These are phyloP conservation scores for Torulaspora delbrueckii DNA, from an alignment of 805 yeast genomes.

Conservation along the genomic window DNA sequence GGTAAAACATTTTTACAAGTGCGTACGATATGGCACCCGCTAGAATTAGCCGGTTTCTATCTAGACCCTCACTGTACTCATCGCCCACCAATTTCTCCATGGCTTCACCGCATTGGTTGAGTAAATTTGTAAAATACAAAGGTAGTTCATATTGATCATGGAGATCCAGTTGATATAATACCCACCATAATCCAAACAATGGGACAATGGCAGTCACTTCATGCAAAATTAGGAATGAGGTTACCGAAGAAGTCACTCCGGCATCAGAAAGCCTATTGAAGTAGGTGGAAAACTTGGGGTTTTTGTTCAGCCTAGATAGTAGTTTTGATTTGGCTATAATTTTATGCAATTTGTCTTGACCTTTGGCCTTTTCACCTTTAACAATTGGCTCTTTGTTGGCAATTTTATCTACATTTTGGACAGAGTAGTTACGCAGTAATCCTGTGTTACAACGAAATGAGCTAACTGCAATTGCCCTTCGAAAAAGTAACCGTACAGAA, in stretches of 20 bases:
- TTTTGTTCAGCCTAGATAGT: slow-evolving; percentile 24
- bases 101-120: slow-evolving; percentile 53
- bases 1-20: slow-evolving; percentile 50
- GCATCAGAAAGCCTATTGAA: slow-evolving; percentile 29
- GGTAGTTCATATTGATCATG: slow-evolving; percentile 23
- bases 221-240: slow-evolving; percentile 63
- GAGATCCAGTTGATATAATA: slow-evolving; percentile 51
- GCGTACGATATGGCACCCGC: slow-evolving; percentile 78
- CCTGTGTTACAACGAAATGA: not conserved
- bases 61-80: slow-evolving; percentile 31
- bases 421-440: slow-evolving; percentile 5
- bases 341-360: slow-evolving; percentile 20
- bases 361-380: not conserved
- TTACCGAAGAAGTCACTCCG: slow-evolving; percentile 37
- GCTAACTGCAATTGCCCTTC: not conserved
- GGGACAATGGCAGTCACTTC: slow-evolving; percentile 75
- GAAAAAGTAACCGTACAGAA: not conserved
- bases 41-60: slow-evolving; percentile 50
- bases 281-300: slow-evolving; percentile 27
- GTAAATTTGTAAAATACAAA: slow-evolving; percentile 33
- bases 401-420: slow-evolving; percentile 1
- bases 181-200: slow-evolving; percentile 61
- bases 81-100: slow-evolving; percentile 49
- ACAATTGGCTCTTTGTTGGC: not conserved
- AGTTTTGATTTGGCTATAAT: slow-evolving; percentile 26